Conservation (phyloP, 2,329 filamentous ascomycete genomes). For the Phoma sp. region DNA sequence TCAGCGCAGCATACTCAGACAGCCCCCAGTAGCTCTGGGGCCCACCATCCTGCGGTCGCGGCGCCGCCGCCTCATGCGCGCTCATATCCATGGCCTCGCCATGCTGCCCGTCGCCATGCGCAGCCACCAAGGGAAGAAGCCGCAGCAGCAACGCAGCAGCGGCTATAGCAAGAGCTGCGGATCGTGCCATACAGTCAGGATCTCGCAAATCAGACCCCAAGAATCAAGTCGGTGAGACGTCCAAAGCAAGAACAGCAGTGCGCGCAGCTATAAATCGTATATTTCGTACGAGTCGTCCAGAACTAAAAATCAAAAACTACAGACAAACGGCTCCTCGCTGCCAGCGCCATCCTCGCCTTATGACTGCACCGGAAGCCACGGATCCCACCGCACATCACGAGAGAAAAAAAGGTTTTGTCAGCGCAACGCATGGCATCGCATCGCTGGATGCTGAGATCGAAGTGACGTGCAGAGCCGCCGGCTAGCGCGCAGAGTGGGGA, state of each 20-base stretch:
- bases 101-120: conserved; percentile 49
- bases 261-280: conserved; percentile 5
- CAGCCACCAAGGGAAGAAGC: conserved; percentile 48
- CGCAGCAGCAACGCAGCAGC: conserved; percentile 50
- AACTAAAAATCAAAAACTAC: conserved; percentile 4
- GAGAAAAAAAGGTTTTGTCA: conserved; percentile 34
- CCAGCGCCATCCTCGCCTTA: conserved; percentile 19
- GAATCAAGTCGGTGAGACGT: neutral
- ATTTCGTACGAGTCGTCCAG: conserved; percentile 2
- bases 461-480: conserved; percentile 9
- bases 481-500: conserved; percentile 15
- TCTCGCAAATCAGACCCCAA: neutral
- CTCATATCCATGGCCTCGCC: conserved; percentile 33
- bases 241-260: neutral
- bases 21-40: conserved; percentile 66
- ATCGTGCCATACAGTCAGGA: conserved; percentile 38
- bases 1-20: conserved; percentile 59
- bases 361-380: conserved; percentile 33
- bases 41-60: conserved; percentile 22
- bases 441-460: conserved; percentile 23
- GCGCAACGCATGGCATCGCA: conserved; percentile 28
- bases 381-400: conserved; percentile 29
- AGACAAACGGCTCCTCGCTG: no score
- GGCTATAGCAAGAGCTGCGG: conserved; percentile 28
- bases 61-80: conserved; percentile 30